Percentiles rank a stretch among this genome's conserved stretches.
phyloP scores from a whole-genome alignment of 78 protist genomes.

The Salpingoeca rosetta region DNA sequence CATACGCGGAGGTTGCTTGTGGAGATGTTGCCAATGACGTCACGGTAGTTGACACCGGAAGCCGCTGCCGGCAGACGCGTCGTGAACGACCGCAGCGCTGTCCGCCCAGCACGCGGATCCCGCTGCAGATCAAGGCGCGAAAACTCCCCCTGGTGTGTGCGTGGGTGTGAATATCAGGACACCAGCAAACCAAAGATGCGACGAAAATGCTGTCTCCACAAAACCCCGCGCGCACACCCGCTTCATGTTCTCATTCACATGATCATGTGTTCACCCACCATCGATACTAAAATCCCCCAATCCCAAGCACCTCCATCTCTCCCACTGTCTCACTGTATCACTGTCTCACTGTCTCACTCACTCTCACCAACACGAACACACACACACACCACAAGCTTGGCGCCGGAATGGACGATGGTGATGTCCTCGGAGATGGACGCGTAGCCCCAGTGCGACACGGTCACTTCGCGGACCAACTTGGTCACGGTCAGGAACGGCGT shows the following conservation, averaged over 20 bases:
- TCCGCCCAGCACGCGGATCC: slow-evolving; percentile 13
- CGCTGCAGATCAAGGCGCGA: slow-evolving; percentile 70
- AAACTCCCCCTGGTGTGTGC: slow-evolving; percentile 59
- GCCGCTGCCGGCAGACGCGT: slow-evolving; percentile 49
- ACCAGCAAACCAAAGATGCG: too few relatives aligned
- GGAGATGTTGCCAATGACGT: slow-evolving; percentile 81
- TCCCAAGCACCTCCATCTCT: too few relatives aligned
- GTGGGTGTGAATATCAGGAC: too few relatives aligned
- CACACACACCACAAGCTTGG: too few relatives aligned
- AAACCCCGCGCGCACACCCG: too few relatives aligned
- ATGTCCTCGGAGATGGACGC: slow-evolving; percentile 58
- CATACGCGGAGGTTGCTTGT: slow-evolving; percentile 46
- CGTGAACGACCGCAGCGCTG: slow-evolving; percentile 9
- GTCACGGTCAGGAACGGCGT: slow-evolving; percentile 28
- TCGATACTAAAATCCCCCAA: too few relatives aligned
- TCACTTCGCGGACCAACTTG: slow-evolving; percentile 32
- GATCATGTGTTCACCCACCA: too few relatives aligned
- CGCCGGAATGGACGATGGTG: slow-evolving; percentile 50
- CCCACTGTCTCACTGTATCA: too few relatives aligned
- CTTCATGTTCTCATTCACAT: too few relatives aligned
- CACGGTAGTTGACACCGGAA: slow-evolving; percentile 76
- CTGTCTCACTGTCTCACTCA: too few relatives aligned
- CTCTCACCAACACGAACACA: too few relatives aligned
- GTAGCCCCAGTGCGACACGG: slow-evolving; percentile 64
- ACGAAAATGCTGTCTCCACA: too few relatives aligned